Conservation (phyloP, 176 grass and related monocot species). For the Rhipidocladum racemiflorum region DNA sequence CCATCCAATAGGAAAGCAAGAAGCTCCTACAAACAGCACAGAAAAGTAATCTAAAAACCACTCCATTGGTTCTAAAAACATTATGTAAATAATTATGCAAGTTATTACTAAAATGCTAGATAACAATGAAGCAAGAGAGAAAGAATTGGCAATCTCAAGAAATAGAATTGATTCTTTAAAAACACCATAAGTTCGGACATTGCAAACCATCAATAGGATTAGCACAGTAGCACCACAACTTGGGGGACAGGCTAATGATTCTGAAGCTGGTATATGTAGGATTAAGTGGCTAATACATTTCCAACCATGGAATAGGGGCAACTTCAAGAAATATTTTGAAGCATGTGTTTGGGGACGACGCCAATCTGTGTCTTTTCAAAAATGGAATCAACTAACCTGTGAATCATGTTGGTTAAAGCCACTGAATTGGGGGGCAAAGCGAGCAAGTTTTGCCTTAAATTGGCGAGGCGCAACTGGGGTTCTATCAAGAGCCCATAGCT, state of each 20-base stretch:
- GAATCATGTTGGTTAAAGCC: conserved; percentile 98
- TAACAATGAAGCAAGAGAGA: background rate
- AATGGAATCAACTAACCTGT: conserved; percentile 51
- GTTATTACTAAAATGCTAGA: conserved; percentile 20
- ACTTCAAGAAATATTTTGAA: background rate
- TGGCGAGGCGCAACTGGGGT: conserved; percentile 58
- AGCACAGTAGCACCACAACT: background rate
- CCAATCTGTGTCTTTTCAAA: background rate
- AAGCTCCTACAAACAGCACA: conserved; percentile 64
- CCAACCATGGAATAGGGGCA: background rate
- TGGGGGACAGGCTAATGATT: background rate
- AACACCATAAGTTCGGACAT: background rate
- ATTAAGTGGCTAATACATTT: conserved; percentile 17
- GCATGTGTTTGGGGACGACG: background rate
- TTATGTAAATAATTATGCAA: conserved; percentile 32
- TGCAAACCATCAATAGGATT: background rate
- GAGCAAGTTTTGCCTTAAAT: conserved; percentile 78
- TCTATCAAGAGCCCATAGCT: conserved; percentile 75
- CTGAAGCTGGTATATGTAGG: background rate
- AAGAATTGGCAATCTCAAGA: background rate
- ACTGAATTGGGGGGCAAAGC: conserved; percentile 90
- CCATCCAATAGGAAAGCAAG: conserved; percentile 98
- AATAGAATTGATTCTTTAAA: background rate
- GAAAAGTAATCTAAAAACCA: background rate
- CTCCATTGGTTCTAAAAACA: background rate